Evolutionary conservation across 1,139 yeast species (phyloP).

Genomic region (Suhomyces taliae): DNA sequence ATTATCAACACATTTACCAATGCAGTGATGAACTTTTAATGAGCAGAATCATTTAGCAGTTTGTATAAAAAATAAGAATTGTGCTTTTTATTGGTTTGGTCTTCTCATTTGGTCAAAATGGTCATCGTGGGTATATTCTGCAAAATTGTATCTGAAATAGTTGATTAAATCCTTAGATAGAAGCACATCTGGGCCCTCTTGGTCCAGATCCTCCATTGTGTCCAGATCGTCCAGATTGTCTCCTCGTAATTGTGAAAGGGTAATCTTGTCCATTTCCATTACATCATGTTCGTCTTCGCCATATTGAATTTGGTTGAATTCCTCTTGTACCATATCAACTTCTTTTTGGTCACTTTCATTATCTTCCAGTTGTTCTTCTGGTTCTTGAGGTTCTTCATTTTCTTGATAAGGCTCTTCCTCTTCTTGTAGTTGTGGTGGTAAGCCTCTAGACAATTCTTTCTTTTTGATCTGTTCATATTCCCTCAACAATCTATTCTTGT

Average conservation of each 20-base stretch:
- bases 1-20: too few species aligned
- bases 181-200: conserved; percentile 1
- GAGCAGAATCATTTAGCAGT: too few species aligned
- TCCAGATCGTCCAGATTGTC: conserved; percentile 1
- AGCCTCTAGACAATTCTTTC: not conserved
- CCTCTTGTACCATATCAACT: not conserved
- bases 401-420: not conserved
- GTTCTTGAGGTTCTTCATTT: not conserved
- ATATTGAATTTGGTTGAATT: not conserved
- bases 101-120: not conserved
- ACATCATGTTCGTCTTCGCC: conserved; percentile 3
- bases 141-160: conserved; percentile 11
- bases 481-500: not conserved
- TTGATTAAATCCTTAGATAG: conserved; percentile 10
- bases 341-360: not conserved
- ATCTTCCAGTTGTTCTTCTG: conserved; percentile 1
- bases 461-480: not conserved
- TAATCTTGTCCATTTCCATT: not conserved
- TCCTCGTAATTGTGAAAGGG: not conserved
- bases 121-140: conserved; percentile 11
- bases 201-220: not conserved
- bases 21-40: too few species aligned
- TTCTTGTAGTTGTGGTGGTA: not conserved
- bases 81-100: too few species aligned
- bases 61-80: too few species aligned